Evolutionary conservation across 768 basidiomycete genomes (phyloP).

Genomic region (Kwoniella botswanensis): DNA sequence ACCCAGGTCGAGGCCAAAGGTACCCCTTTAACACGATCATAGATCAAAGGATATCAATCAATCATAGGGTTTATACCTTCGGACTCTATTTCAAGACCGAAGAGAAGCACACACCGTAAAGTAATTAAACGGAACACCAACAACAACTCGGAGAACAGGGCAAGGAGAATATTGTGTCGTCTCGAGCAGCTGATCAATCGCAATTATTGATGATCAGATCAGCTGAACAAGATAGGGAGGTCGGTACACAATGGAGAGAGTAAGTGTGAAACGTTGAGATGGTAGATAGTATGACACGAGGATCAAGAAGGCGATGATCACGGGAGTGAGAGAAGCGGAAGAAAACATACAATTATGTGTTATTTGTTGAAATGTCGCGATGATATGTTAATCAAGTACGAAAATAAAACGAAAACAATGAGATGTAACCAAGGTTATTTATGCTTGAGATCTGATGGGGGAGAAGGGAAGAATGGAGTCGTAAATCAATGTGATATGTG

Average conservation of each 20-base stretch:
- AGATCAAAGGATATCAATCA: slow-evolving; percentile 1
- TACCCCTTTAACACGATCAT: neutral
- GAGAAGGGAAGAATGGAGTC: neutral
- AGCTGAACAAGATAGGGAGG: neutral
- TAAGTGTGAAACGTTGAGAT: neutral
- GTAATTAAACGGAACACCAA: no score
- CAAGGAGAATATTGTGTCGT: neutral
- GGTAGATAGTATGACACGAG: neutral
- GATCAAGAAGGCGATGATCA: neutral
- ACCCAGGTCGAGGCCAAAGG: slow-evolving; percentile 4
- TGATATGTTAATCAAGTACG: neutral
- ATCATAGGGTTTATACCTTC: neutral
- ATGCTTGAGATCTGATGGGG: neutral
- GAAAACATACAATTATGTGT: neutral
- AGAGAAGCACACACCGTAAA: neutral
- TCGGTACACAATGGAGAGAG: neutral
- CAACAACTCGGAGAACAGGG: neutral
- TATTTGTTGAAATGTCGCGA: neutral
- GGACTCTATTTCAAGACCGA: neutral
- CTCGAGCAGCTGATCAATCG: neutral
- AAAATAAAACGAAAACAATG: neutral
- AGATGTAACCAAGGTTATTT: neutral
- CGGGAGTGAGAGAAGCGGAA: neutral
- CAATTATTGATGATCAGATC: neutral
- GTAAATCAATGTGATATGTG: neutral